A percentile compares a stretch with the other conserved stretches of the same genome.
Conservation (phyloP, 2,329 filamentous ascomycete species). For the Penicillium sp. region DNA sequence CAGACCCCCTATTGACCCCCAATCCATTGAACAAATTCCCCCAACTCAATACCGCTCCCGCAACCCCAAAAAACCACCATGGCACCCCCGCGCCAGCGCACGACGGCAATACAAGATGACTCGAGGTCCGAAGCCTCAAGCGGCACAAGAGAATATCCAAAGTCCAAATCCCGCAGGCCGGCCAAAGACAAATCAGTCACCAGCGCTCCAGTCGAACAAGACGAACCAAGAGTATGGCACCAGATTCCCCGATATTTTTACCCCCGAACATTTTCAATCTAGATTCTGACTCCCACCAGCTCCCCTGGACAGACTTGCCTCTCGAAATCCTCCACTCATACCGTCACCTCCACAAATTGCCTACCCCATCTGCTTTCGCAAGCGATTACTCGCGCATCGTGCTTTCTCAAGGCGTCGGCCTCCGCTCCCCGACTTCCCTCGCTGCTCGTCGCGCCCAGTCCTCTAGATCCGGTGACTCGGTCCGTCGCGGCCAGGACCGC, state of each 20-base stretch:
- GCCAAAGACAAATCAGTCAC: constrained; percentile 32
- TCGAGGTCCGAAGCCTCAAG: constrained; percentile 52
- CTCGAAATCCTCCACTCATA: constrained; percentile 51
- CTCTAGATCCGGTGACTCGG: constrained; percentile 9
- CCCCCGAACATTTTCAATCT: not conserved
- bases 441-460: constrained; percentile 37
- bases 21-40: constrained; percentile 1
- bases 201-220: constrained; percentile 26
- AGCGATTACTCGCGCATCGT: constrained; percentile 50
- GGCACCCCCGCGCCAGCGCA: constrained; percentile 50
- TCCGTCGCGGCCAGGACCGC: constrained; percentile 37
- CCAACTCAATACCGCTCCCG: constrained; percentile 4
- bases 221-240: constrained; percentile 33
- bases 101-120: constrained; percentile 44
- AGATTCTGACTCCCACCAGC: constrained; percentile 28
- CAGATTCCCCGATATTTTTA: not conserved
- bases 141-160: constrained; percentile 41
- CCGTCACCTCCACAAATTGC: constrained; percentile 50
- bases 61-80: constrained; percentile 30
- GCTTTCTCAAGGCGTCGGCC: constrained; percentile 48
- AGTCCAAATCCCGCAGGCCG: constrained; percentile 35
- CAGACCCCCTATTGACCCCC: not conserved
- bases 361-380: constrained; percentile 47
- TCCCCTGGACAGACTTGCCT: constrained; percentile 47
- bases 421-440: constrained; percentile 48